phyloP scores from a whole-genome alignment of 1,284 basidiomycete genomes.

The Cerrena zonata region DNA sequence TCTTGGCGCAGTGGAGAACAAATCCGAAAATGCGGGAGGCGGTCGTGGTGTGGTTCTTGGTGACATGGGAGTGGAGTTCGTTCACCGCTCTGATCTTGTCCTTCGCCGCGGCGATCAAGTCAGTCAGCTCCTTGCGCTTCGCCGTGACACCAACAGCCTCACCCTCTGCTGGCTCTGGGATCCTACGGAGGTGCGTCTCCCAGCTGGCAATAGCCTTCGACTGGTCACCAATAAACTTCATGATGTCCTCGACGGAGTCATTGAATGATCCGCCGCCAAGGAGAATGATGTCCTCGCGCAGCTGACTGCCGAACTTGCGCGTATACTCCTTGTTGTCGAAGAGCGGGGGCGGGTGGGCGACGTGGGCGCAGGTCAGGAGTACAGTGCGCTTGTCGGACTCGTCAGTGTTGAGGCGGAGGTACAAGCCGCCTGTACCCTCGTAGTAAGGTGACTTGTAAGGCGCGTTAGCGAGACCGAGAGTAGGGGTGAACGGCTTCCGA shows the following conservation, averaged over 20 bases:
- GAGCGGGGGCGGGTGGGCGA: conserved; percentile 23
- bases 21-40: conserved; percentile 29
- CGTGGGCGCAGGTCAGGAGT: conserved; percentile 31
- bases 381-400: conserved; percentile 24
- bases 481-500: conserved; percentile 29
- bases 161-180: conserved; percentile 22
- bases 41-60: conserved; percentile 17
- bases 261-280: conserved; percentile 29
- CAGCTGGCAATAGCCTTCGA: conserved; percentile 20
- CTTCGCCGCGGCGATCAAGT: conserved; percentile 22
- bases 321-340: conserved; percentile 24
- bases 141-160: conserved; percentile 18
- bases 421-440: conserved; percentile 32
- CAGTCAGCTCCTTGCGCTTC: conserved; percentile 23
- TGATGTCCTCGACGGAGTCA: conserved; percentile 26
- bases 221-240: conserved; percentile 25
- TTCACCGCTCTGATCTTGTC: conserved; percentile 17
- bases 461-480: conserved; percentile 32
- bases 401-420: conserved; percentile 24
- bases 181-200: conserved; percentile 18
- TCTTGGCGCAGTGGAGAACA: conserved; percentile 28
- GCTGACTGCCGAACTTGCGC: conserved; percentile 20
- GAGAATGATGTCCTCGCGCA: conserved; percentile 31
- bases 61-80: conserved; percentile 25
- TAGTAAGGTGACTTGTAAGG: conserved; percentile 21